Percentiles rank a stretch among this genome's conserved stretches.
phyloP scores from a whole-genome alignment of 2,329 filamentous ascomycete genomes.

The Fusarium transvaalense region DNA sequence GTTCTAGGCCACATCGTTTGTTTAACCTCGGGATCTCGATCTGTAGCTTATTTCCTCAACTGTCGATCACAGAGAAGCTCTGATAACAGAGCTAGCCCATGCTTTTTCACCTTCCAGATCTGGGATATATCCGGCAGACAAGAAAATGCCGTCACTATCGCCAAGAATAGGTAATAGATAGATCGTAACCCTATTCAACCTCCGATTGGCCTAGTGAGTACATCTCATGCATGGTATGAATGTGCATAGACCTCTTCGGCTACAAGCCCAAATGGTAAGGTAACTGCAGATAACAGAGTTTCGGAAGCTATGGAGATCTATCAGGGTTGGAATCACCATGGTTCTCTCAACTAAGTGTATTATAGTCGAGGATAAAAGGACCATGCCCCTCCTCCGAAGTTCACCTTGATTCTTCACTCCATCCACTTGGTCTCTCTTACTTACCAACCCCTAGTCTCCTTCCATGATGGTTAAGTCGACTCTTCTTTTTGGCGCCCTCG shows the following conservation, averaged over 20 bases:
- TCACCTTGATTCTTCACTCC: neutral
- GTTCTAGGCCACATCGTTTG: neutral
- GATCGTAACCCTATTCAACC: neutral
- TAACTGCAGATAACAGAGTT: neutral
- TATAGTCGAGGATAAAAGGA: constrained; percentile 2
- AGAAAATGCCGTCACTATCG: constrained; percentile 16
- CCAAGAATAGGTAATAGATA: constrained; percentile 29
- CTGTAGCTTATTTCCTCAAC: neutral
- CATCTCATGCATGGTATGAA: neutral
- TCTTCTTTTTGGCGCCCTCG: constrained; percentile 27
- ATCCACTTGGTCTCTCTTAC: neutral
- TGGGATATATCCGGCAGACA: constrained; percentile 11
- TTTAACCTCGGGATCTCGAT: neutral
- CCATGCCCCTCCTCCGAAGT: fast-evolving
- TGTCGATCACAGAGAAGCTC: neutral
- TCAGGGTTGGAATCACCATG: neutral
- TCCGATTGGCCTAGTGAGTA: constrained; percentile 10
- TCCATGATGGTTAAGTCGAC: constrained; percentile 41
- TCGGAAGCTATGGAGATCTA: neutral
- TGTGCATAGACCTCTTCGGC: constrained; percentile 2
- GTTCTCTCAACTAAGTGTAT: neutral
- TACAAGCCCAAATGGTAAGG: neutral
- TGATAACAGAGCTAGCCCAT: neutral
- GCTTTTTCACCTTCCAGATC: constrained; percentile 29
- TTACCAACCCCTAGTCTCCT: neutral